Conservation (phyloP, 2,329 filamentous ascomycete species). For the Colletotrichum higginsianum region DNA sequence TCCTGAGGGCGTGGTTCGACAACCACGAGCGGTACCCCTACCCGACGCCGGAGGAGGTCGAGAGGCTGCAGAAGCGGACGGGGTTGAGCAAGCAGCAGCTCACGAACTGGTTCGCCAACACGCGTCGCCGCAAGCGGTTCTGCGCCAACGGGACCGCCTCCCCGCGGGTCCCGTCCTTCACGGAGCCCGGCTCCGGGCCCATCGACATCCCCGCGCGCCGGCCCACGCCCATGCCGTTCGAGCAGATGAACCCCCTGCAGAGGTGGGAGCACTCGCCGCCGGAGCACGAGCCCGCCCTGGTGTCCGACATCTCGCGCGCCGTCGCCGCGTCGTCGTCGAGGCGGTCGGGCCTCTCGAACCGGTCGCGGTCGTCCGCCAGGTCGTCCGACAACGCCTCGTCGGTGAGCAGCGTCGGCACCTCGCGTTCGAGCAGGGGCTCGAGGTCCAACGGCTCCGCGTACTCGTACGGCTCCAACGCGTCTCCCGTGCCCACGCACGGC, state of each 20-base stretch:
- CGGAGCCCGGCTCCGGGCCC: constrained; percentile 49
- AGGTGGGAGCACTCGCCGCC: constrained; percentile 45
- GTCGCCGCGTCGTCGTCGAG: constrained; percentile 39
- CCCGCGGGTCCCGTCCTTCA: constrained; percentile 62
- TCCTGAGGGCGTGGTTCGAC: constrained; percentile 75
- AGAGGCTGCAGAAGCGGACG: constrained; percentile 70
- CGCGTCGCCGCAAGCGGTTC: constrained; percentile 74
- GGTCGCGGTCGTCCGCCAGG: constrained; percentile 45
- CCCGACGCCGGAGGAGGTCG: constrained; percentile 75
- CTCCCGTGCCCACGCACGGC: constrained; percentile 38
- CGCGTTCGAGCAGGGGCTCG: constrained; percentile 33
- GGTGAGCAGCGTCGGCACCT: constrained; percentile 35
- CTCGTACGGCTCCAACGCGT: constrained; percentile 48
- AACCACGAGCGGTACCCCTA: constrained; percentile 75
- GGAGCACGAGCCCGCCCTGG: constrained; percentile 45
- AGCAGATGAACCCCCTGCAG: constrained; percentile 42
- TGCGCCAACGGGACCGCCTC: constrained; percentile 64
- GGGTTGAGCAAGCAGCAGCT: constrained; percentile 75
- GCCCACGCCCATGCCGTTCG: constrained; percentile 54
- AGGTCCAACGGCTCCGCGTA: constrained; percentile 47
- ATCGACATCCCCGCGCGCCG: constrained; percentile 69
- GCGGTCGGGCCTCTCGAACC: neutral
- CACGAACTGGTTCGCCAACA: constrained; percentile 81
- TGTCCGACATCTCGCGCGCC: constrained; percentile 45
- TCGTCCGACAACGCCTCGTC: constrained; percentile 43